Percentiles rank a stretch among this genome's conserved stretches.
Conservation (phyloP, 2,329 filamentous ascomycete species). For the Apiospora pterosperma region DNA sequence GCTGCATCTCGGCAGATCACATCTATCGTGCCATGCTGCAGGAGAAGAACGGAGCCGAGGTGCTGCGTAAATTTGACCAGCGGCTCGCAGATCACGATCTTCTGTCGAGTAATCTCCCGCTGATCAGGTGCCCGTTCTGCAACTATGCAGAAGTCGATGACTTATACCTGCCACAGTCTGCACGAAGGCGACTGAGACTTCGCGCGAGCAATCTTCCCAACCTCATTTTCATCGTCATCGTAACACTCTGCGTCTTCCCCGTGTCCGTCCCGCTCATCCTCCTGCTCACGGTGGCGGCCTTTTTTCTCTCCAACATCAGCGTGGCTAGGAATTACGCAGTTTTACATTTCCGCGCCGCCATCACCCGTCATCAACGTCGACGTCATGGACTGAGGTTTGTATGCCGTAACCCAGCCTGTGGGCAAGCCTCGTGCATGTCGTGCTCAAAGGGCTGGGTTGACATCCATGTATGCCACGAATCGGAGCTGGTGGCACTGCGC, state of each 20-base stretch:
- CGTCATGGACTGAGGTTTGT: constrained; percentile 72
- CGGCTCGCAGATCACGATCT: constrained; percentile 75
- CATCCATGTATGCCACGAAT: constrained; percentile 87
- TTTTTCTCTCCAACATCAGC: constrained; percentile 40
- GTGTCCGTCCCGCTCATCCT: constrained; percentile 40
- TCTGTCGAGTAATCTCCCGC: constrained; percentile 66
- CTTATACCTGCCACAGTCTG: constrained; percentile 55
- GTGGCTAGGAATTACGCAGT: constrained; percentile 39
- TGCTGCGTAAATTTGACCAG: constrained; percentile 72
- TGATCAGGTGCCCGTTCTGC: constrained; percentile 88
- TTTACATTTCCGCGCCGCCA: constrained; percentile 52
- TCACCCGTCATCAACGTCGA: constrained; percentile 66
- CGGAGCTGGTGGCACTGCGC: constrained; percentile 74
- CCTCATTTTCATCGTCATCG: constrained; percentile 18
- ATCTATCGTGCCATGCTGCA: constrained; percentile 70
- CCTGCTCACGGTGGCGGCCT: constrained; percentile 37
- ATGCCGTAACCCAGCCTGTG: constrained; percentile 69
- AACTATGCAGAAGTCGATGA: constrained; percentile 86
- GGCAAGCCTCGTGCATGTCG: constrained; percentile 70
- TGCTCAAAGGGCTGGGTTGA: constrained; percentile 84
- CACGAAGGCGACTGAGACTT: constrained; percentile 53
- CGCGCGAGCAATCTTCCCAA: constrained; percentile 48
- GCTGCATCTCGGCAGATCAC: constrained; percentile 67
- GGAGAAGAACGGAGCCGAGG: constrained; percentile 66
- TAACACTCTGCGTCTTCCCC: constrained; percentile 18